Conservation (phyloP, 2,329 filamentous ascomycete species). For the Xylaria polymorpha region DNA sequence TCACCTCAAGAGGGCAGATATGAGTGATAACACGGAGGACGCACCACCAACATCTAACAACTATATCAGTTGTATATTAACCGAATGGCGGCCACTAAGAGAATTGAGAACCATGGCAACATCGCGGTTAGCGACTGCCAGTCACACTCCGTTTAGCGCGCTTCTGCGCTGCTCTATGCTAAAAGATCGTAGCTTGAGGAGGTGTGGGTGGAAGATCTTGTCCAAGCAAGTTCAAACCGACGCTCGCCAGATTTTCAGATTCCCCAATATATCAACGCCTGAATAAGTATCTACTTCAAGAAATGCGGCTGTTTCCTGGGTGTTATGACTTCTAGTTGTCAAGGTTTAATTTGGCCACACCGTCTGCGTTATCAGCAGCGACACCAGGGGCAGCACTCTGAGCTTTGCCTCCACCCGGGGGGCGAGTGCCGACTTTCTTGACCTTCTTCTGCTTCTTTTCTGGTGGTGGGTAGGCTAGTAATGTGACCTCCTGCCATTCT, state of each 20-base stretch:
- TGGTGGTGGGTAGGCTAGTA: conserved; percentile 83
- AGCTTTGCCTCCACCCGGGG: conserved; percentile 32
- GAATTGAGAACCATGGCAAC: neutral
- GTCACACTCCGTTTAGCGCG: conserved; percentile 8
- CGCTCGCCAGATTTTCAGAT: conserved; percentile 5
- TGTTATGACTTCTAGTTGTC: conserved; percentile 23
- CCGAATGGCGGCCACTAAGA: too few relatives aligned
- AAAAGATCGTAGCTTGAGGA: conserved; percentile 2
- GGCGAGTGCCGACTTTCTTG: conserved; percentile 75
- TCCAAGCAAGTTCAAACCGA: conserved; percentile 20
- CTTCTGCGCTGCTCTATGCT: conserved; percentile 14
- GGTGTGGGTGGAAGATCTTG: conserved; percentile 30
- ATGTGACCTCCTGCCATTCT: conserved; percentile 83
- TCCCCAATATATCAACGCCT: neutral
- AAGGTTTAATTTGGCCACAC: conserved; percentile 28
- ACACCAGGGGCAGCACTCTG: conserved; percentile 9
- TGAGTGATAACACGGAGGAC: too few relatives aligned
- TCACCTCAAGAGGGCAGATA: too few relatives aligned
- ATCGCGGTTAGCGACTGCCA: neutral
- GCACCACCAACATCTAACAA: too few relatives aligned
- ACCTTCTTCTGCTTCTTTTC: conserved; percentile 77
- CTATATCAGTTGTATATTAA: too few relatives aligned
- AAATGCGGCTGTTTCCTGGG: neutral
- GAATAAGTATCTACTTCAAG: neutral
- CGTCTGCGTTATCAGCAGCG: conserved; percentile 7